Base-by-base conservation (phyloP, 2,329 filamentous ascomycete species). In the Colletotrichum musae region DNA sequence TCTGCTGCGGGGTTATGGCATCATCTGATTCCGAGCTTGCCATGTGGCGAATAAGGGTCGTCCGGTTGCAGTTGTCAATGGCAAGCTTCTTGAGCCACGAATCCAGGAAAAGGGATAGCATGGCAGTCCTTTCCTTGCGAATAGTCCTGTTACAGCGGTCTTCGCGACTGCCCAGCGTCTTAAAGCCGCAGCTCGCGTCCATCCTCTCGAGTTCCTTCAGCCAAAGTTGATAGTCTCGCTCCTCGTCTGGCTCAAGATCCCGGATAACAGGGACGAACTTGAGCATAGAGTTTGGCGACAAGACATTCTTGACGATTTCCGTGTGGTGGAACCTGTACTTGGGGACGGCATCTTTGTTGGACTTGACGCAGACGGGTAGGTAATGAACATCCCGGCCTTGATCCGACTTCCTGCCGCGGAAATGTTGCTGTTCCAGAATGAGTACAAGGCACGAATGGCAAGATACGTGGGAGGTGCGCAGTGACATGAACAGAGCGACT, bases 261-360 rank as follows among this genome's bases (percentile, higher is more conserved):
- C 86, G 83, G 58, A 90, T 77, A 75, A 89, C 87, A 15, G 88
- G 88, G 15, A 89, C 86, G 74, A 89, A 90, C 39, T 86, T 88
- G 61, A 89, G 80, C 81, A 88, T 87, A 1, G 87, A 89, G 73
- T 89, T 88, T 4, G 87, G 87, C 0, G 88, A 88, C 36, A 89
- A 80, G 43, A 90, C 85, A 64, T 89, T 90, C 74, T 87, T 88
- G 74, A 81, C 83, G 59, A 90, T 88, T 74, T 89, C 86, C 45
- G 89, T 85, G 68, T 89, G 87, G 72, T 90, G 88, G 71, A 89
- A 89, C 36, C 85, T 81, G 73, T 90, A 90, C 28, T 80, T 79
- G n/a, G 88, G 88, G 9, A 89, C 87, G n/a, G 83, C 80, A 21
- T 85, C 81, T 71, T 82, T 83, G 64, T 85, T 80, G 2, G 86